Percentiles rank a stretch among this genome's conserved stretches.
Evolutionary conservation across 306 rosid genomes (phyloP).

Genomic region (Argentina anserina): DNA sequence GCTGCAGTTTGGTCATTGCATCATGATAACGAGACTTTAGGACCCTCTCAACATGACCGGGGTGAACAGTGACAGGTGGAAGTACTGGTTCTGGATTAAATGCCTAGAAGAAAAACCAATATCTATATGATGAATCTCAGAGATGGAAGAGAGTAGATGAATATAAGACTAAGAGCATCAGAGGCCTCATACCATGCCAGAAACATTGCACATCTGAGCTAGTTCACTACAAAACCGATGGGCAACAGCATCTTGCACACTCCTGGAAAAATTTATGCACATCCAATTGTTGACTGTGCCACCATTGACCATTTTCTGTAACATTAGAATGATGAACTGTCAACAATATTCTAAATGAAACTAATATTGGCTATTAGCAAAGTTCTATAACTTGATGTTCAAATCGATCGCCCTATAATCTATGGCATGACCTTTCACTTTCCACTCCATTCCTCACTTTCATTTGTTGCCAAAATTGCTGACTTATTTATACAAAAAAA

Average conservation of each 20-base stretch:
- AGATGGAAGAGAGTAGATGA: not conserved
- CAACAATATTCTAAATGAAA: not conserved
- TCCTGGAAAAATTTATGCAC: conserved; percentile 77
- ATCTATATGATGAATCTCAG: not conserved
- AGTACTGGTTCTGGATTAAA: conserved; percentile 80
- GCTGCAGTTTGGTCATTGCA: conserved; percentile 54
- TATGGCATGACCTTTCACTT: not conserved
- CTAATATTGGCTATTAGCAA: not conserved
- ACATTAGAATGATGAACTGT: not conserved
- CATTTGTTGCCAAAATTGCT: too few relatives aligned
- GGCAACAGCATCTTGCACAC: conserved; percentile 73
- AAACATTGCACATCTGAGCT: conserved; percentile 78
- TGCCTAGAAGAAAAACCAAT: conserved; percentile 32
- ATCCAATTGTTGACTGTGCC: conserved; percentile 86
- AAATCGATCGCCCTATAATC: not conserved
- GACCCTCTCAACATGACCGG: conserved; percentile 81
- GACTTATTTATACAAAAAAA: not conserved
- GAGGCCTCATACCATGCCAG: conserved; percentile 77
- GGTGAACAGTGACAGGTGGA: conserved; percentile 54
- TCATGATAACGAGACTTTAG: conserved; percentile 69
- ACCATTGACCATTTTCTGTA: conserved; percentile 98
- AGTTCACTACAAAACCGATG: conserved; percentile 74
- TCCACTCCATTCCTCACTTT: not conserved
- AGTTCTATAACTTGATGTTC: not conserved
- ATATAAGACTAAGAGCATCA: not conserved